Conservation (phyloP, 768 basidiomycete genomes). For the Termitomyces sp. region DNA sequence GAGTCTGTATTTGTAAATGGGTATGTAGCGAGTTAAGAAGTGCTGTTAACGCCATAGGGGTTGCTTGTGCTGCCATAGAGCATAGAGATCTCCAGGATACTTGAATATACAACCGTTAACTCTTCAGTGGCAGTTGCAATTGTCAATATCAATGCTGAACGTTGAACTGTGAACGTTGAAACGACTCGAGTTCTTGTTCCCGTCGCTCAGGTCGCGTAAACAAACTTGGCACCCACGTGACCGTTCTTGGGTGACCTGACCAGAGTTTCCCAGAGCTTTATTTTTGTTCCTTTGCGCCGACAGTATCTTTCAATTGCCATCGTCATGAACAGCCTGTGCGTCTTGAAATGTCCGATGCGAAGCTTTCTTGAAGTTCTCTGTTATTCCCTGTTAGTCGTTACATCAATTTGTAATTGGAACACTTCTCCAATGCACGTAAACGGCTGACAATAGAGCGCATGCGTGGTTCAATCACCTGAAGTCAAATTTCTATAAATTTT, state of each 20-base stretch:
- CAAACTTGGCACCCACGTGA: conserved; percentile 8
- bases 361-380: too few relatives aligned
- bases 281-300: too few relatives aligned
- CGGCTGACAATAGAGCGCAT: neutral
- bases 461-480: neutral
- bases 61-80: conserved; percentile 21
- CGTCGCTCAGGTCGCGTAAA: conserved; percentile 9
- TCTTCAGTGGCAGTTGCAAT: neutral
- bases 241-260: neutral
- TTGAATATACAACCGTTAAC: neutral
- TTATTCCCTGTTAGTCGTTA: neutral
- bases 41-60: conserved; percentile 43
- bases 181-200: neutral
- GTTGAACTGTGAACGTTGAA: neutral
- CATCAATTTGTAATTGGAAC: too few relatives aligned
- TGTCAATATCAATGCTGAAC: neutral
- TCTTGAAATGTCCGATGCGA: too few relatives aligned
- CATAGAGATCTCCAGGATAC: neutral
- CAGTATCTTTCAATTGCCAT: too few relatives aligned
- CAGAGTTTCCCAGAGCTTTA: too few relatives aligned
- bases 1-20: conserved; percentile 76
- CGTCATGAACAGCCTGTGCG: too few relatives aligned
- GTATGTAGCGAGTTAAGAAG: conserved; percentile 74
- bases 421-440: too few relatives aligned
- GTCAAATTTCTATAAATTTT: neutral